Conservation (phyloP, 2,329 filamentous ascomycete species). For the Neopestalotiopsis sp. region DNA sequence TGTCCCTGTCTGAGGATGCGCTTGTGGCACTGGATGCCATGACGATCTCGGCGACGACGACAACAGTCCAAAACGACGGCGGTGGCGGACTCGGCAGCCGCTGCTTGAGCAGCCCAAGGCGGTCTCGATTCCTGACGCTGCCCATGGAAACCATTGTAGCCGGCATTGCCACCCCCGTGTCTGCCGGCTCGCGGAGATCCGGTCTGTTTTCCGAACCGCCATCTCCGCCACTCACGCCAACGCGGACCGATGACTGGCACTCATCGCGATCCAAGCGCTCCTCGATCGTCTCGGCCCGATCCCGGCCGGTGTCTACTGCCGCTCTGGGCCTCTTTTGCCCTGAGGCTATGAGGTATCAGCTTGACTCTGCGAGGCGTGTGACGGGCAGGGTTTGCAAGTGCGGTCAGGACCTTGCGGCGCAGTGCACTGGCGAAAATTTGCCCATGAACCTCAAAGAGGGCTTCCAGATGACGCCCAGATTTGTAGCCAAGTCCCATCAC, state of each 20-base stretch:
- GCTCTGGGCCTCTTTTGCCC: constrained; percentile 35
- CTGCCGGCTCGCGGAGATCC: background rate
- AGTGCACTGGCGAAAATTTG: constrained; percentile 24
- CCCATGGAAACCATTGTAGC: constrained; percentile 5
- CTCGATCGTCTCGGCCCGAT: background rate
- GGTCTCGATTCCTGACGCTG: background rate
- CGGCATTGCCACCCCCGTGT: background rate
- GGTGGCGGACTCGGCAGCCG: background rate
- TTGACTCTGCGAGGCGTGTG: constrained; percentile 38
- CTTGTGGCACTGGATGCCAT: constrained; percentile 22
- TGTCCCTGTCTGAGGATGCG: background rate
- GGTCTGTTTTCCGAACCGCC: constrained; percentile 32
- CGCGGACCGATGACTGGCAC: constrained; percentile 28
- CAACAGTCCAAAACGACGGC: constrained; percentile 25
- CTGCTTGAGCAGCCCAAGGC: background rate
- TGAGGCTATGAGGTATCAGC: constrained; percentile 45
- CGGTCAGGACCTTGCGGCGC: constrained; percentile 41
- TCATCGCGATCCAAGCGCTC: constrained; percentile 31
- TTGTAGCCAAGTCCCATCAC: constrained; percentile 47
- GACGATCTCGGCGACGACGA: too few relatives aligned
- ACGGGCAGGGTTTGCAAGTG: constrained; percentile 37
- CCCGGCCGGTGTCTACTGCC: background rate
- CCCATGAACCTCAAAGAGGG: constrained; percentile 41
- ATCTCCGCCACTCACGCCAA: constrained; percentile 39
- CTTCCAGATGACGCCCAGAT: constrained; percentile 44